Evolutionary conservation across 2,329 filamentous ascomycete species (phyloP), one percentile per base, ranked within the genome.

Genomic region (Phoma sp.): DNA sequence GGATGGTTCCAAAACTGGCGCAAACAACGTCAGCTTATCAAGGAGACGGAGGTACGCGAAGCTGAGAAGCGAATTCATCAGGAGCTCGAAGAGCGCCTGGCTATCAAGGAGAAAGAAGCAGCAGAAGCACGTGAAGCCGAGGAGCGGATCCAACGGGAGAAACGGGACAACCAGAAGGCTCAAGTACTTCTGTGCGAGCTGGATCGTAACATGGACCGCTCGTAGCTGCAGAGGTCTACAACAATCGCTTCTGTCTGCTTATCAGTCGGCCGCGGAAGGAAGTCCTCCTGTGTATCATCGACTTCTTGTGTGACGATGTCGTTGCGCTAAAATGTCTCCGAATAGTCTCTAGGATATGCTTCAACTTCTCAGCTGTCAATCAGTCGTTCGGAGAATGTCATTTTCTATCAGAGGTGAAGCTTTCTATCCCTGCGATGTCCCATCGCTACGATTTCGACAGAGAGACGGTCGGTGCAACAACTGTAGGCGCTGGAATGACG

Each of bases 161-260:
- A 17, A 17, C 1, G 17, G 17, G 17, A 17, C 17, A 17, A 17
- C 17, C 17, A 17, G 17, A 17, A 17, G 17, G 17, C 17, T 17
- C 17, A 17, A 17, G 17, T 17, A 17, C 17, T 17, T 17, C 17
- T 17, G 17, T 17, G 48, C 39, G 51, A 56, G 39, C 45, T 57
- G 39, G 51, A 65, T 40, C 54, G 51, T 45, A 57, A 38, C 37
- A 60, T 63, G 49, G 58, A 63, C 52, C 56, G 15, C 53, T 60
- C 19, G 55, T 65, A 43, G 55, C 60, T 44, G 44, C 51, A 50
- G 51, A 61, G 19, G 51, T 60, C 43, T 65, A 63, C 51, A 65
- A 65, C 33, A 55, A 48, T 58, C 53, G 56, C 54, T 58, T 56
- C 43, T 62, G 60, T 58, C 58, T 56, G n/a, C 51, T 61, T 41